Evolutionary conservation across 768 basidiomycete genomes (phyloP), one percentile per base, ranked within the genome.

Genomic region (Brasilioporus rufonigricans): DNA sequence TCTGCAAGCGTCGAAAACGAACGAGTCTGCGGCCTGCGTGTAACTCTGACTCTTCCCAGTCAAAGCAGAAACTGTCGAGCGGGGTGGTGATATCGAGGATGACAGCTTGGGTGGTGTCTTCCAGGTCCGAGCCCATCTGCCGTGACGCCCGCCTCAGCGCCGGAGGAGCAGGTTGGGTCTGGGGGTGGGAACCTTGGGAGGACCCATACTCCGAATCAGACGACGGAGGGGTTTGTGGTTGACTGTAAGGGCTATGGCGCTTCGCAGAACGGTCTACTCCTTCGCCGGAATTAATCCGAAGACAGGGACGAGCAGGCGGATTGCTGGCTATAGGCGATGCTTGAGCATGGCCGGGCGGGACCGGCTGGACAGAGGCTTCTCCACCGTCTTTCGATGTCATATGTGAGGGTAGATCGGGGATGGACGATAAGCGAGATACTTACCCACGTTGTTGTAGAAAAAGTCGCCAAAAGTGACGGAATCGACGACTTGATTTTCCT

Each of bases 21-120:
- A 98, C 91, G 35, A 98, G 85, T 40, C 94, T 85, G 45, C 96
- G 84, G 4, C 89, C 85, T 3, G 77, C 76, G 16, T 74, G 67
- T 53, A 84, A 69, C 67, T 98, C 96, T 23, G 86, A 79, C 14
- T 77, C 72, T 16, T 77, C 76, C 86, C 89, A 89, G 18, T 74
- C 79, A 5, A 69, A 64, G 69, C 81, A 83, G 46, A 89, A 76
- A 47, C 63, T 69, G 29, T 80, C 74, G 33, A 87, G 77, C 4
- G 85, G 77, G 16, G 81, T 83, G 54, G 80, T 68, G 52, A 89
- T 74, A 33, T 86, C 79, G 43, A 91, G 82, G 47, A 81, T 69
- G 58, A 83, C 82, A 21, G 78, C 83, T 55, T 80, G 79, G 10
- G 77, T 73, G 8, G 76, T 53, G 38, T 81, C 80, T 12, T 80